These are phyloP conservation scores for Aspergillus sclerotialis DNA, from an alignment of 2,329 filamentous ascomycete species.

Conservation along the genomic window DNA sequence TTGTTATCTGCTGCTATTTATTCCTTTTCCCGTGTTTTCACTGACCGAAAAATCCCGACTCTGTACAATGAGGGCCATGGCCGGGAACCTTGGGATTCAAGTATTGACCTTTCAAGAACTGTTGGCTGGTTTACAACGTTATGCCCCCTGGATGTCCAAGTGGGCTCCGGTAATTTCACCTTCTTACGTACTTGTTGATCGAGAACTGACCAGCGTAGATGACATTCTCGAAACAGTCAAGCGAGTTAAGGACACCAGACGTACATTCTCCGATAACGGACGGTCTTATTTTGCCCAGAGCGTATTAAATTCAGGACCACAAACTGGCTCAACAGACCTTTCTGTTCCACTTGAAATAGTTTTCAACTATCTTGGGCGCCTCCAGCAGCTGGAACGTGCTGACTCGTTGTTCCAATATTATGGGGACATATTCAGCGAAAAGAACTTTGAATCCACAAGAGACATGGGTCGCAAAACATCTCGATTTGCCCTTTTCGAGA, in stretches of 20 bases:
- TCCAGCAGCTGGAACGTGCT: constrained; percentile 39
- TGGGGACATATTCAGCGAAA: constrained; percentile 25
- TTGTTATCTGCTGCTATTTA: constrained; percentile 32
- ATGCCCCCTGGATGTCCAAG: constrained; percentile 33
- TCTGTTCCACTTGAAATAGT: constrained; percentile 35
- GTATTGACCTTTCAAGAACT: constrained; percentile 41
- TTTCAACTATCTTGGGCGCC: constrained; percentile 34
- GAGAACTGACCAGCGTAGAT: constrained; percentile 8
- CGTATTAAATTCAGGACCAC: constrained; percentile 20
- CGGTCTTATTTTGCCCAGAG: constrained; percentile 30
- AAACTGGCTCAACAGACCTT: constrained; percentile 22
- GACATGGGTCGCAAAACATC: constrained; percentile 39
- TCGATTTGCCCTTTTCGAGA: constrained; percentile 45
- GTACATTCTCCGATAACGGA: constrained; percentile 24
- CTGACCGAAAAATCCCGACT: constrained; percentile 34
- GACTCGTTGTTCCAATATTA: constrained; percentile 38
- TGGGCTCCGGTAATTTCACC: constrained; percentile 16
- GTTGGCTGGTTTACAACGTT: constrained; percentile 48
- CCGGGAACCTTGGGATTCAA: constrained; percentile 38
- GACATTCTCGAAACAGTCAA: constrained; percentile 26
- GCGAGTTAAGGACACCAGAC: constrained; percentile 32
- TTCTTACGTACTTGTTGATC: not conserved
- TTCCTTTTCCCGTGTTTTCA: constrained; percentile 40
- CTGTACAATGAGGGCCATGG: constrained; percentile 47
- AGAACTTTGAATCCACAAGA: constrained; percentile 28